Evolutionary conservation across 208 protist species (phyloP), one percentile per base, ranked within the genome.

Genomic region (Tritrichomonas foetus): DNA sequence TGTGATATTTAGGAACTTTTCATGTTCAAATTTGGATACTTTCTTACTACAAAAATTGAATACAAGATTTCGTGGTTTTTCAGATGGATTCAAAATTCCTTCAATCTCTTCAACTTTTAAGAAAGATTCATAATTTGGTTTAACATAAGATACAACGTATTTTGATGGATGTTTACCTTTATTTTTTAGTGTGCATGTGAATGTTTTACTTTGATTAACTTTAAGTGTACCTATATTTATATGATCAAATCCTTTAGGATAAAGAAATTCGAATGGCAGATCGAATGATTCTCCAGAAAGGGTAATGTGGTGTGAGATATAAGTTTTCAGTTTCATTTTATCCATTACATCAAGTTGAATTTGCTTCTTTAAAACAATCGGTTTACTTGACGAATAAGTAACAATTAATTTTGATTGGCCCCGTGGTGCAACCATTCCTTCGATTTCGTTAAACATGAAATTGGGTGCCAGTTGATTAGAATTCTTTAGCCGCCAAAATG

Each of bases 261-360:
- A 89, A 8, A 44, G 78, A 3, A 89, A 44, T 33, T 89, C 78
- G 25, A 89, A 50, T 39, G 47, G 16, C 33, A 89, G n/a, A 57
- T 89, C 78, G 57, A 89, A 89, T 33, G 78, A 13, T 50, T 89
- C 78, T 1, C 47, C 47, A 5, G 57, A 11, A 39, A 89, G 39
- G 2, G 9, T 16, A 20, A 82, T 50, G 25, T 30, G 74, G 5
- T 30, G 33, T 9, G 41, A 20, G 0, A 30, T 39, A 49, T 47
- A 82, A 22, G 13, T 39, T 36, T 47, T 89, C 22, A 47, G 9
- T 16, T 89, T 89, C 0, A 33, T 47, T 89, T 61, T 89, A 30
- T 89, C 78, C 11, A 89, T 47, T 8, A 89, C 78, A 57, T 89
- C 78, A 5, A 89, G 47, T n/a, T 89, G 44, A 36, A 89, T 57